Evolutionary conservation across 1,139 yeast species (phyloP), one percentile per base, ranked within the genome.

Genomic region (Saccharomyces pastorianus): DNA sequence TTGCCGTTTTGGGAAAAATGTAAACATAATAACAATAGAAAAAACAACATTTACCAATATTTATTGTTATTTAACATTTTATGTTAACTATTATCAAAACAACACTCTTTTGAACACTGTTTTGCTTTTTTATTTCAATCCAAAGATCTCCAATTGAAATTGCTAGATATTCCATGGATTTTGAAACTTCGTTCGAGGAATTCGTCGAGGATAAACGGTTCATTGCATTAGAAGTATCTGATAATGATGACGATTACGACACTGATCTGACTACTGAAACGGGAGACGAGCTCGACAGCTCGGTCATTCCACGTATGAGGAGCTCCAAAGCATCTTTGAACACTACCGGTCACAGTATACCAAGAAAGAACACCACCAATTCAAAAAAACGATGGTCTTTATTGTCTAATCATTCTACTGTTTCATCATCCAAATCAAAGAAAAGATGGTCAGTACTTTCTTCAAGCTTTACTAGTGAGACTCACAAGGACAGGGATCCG

Each of bases 371-470:
- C 2, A 59, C 26, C 6, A n/a, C 11, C 23, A 52, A 59, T n/a
- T 64, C 61, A 38, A 63, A 63, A 56, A 65, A 66, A 51, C 55
- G 69, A 46, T 65, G 70, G 69, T 66, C 70, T 6, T 60, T 66
- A 17, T 61, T 65, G 23, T 65, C 68, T 1, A 63, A 55, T 49
- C 63, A 63, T 51, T 59, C 67, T n/a, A 59, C 65, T 11, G 56
- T 63, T 1, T 60, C 42, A 4, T 38, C 42, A 17, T 38, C 42
- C 23, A 38, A 38, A 38, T 38, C 64, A 1, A 65, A 64, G 61
- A 67, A 67, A 50, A 60, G 71, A 52, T 65, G 69, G 69, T 67
- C 70, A 1, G 59, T 64, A 23, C 51, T 66, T 14, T 66, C 71
- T 2, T 61, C 60, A 1, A 49, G 42, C 4, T 58, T 58, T 42